Evolutionary conservation across 768 basidiomycete species (phyloP).

Genomic region (Multifurca ochricompacta): DNA sequence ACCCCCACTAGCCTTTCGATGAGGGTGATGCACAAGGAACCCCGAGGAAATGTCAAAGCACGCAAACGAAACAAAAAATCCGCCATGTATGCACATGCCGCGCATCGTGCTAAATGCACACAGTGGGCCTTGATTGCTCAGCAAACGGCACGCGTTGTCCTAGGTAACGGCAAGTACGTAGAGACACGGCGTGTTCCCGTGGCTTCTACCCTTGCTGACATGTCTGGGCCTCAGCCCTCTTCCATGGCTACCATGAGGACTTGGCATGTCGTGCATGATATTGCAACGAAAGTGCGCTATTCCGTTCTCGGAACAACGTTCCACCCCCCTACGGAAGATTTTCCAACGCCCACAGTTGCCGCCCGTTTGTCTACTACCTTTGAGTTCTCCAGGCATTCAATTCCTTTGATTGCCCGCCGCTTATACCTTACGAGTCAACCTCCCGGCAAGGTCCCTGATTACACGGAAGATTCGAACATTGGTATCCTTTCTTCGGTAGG

Average conservation of each 20-base stretch:
- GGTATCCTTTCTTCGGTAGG: constrained; percentile 13
- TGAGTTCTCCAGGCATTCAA: constrained; percentile 14
- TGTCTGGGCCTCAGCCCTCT: constrained; percentile 13
- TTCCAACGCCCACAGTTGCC: not conserved
- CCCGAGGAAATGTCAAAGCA: not conserved
- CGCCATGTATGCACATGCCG: constrained; percentile 7
- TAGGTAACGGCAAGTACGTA: constrained; percentile 21
- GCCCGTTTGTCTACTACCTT: not conserved
- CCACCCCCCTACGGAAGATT: constrained; percentile 7
- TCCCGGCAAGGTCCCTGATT: not conserved
- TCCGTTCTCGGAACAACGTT: constrained; percentile 10
- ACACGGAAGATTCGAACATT: constrained; percentile 3
- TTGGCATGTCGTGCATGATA: constrained; percentile 21
- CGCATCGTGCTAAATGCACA: constrained; percentile 15
- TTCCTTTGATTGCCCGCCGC: constrained; percentile 16
- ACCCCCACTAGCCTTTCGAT: not conserved
- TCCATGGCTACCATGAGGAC: constrained; percentile 5
- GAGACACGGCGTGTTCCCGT: constrained; percentile 20
- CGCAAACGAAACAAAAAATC: constrained; percentile 1
- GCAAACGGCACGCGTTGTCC: constrained; percentile 17
- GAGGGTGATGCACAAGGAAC: not conserved
- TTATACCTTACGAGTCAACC: constrained; percentile 3
- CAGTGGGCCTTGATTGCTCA: constrained; percentile 17
- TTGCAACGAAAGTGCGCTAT: constrained; percentile 10
- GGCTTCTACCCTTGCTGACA: constrained; percentile 16